Evolutionary conservation across 306 rosid genomes (phyloP), one percentile per base, ranked within the genome.

Genomic region (Boehmeria nivea): DNA sequence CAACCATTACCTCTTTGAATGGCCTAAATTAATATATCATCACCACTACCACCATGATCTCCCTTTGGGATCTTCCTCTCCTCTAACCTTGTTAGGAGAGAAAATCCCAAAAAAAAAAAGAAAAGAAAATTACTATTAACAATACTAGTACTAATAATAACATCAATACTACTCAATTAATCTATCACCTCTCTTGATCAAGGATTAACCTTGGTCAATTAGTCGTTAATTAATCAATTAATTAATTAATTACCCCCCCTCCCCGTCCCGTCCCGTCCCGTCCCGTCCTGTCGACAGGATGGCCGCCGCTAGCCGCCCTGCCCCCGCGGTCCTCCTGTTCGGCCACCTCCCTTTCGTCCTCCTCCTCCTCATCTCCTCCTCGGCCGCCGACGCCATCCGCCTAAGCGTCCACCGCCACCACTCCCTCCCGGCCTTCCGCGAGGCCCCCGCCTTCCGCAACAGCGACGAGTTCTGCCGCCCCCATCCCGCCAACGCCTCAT

Each of bases 271-370:
- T 31, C 9, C 9, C 36, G 2, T 10, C 36, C 36, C 36, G 36
- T 10, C 36, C 8, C 9, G 5, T 31, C 9, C 9, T 10, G 2
- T 10, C 36, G 82, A 48, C 83, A 78, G 86, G 86, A 81, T 84
- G 94, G 94, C 75, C 51, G 51, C 51, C 51, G 51, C 45, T 81
- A 77, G 65, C 9, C 34, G 66, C 11, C 59, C 57, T 37, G 94
- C 75, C 51, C 22, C 51, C 51, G 51, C 64, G 47, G 25, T 16
- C 31, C 65, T 28, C 26, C 28, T 53, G 46, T 66, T 81, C 81
- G 65, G 82, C 33, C 81, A 85, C 77, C 94, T 75, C 88, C 88
- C 78, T 81, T 81, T 79, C 62, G 60, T 78, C 77, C 9, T 71
- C 17, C 53, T 70, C 63, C 53, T 69, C 61, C 68, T 17, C 20